Conservation (phyloP, 164 flowering plant species). For the Annona squamosa region DNA sequence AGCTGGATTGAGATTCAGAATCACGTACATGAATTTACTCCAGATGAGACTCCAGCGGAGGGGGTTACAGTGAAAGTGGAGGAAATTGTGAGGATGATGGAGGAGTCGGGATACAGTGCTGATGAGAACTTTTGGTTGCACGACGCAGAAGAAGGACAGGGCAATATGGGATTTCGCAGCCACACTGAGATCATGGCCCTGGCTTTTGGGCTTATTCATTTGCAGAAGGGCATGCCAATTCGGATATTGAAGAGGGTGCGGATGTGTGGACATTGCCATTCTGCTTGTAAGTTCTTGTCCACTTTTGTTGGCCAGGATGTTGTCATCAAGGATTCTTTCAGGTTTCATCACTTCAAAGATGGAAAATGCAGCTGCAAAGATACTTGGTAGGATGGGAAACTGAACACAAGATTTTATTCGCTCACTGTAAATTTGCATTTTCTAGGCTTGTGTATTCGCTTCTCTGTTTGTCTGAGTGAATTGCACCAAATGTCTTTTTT, state of each 20-base stretch:
- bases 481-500: background rate
- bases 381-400: slow-evolving; percentile 22
- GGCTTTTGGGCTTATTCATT: slow-evolving; percentile 26
- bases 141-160: slow-evolving; percentile 30
- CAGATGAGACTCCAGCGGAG: slow-evolving; percentile 14
- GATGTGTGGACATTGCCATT: slow-evolving; percentile 34
- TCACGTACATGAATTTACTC: slow-evolving; percentile 18
- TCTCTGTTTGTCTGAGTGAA: background rate
- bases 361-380: slow-evolving; percentile 36
- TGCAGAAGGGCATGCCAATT: slow-evolving; percentile 18
- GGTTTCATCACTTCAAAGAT: slow-evolving; percentile 30
- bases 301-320: slow-evolving; percentile 21
- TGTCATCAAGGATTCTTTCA: slow-evolving; percentile 26
- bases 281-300: slow-evolving; percentile 34
- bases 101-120: slow-evolving; percentile 26
- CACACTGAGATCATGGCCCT: slow-evolving; percentile 35
- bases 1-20: slow-evolving; percentile 30
- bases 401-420: background rate
- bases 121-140: slow-evolving; percentile 31
- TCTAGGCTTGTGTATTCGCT: background rate
- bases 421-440: background rate
- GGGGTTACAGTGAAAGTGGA: slow-evolving; percentile 16
- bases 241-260: slow-evolving; percentile 23
- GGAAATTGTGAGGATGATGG: slow-evolving; percentile 24
- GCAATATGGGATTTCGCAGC: slow-evolving; percentile 16